Conservation (phyloP, 441 rosid genomes). For the Populus trichocarpa region DNA sequence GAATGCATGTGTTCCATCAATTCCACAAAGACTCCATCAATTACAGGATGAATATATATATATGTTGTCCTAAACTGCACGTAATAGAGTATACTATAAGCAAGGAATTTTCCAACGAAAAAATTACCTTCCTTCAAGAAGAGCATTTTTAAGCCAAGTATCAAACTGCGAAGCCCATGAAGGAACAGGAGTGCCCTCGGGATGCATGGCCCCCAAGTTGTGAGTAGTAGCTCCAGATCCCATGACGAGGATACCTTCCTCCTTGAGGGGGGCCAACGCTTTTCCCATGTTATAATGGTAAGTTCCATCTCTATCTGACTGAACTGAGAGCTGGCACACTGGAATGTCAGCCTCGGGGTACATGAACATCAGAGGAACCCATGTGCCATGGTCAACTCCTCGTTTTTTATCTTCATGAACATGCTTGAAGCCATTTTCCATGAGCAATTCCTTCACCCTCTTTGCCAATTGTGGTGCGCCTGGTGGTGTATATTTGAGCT, state of each 20-base stretch:
- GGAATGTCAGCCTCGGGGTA: slow-evolving; percentile 88
- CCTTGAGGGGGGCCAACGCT: slow-evolving; percentile 70
- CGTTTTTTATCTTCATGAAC: slow-evolving; percentile 62
- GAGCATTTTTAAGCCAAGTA: slow-evolving; percentile 74
- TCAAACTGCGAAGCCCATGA: slow-evolving; percentile 79
- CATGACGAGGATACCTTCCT: slow-evolving; percentile 78
- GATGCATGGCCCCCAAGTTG: slow-evolving; percentile 50
- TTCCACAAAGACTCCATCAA: too few relatives aligned
- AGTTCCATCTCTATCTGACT: slow-evolving; percentile 47
- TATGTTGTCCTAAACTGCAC: neutral
- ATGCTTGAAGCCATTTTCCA: slow-evolving; percentile 43
- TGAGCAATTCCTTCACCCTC: slow-evolving; percentile 68
- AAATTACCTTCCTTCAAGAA: slow-evolving; percentile 70
- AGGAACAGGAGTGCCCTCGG: slow-evolving; percentile 18
- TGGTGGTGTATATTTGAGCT: slow-evolving; percentile 86
- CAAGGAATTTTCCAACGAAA: neutral
- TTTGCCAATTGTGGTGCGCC: slow-evolving; percentile 82
- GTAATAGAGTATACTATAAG: neutral
- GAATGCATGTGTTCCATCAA: too few relatives aligned
- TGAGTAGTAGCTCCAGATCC: slow-evolving; percentile 87
- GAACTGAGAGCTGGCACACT: slow-evolving; percentile 82
- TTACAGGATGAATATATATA: neutral
- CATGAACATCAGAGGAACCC: slow-evolving; percentile 94
- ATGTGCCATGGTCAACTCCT: slow-evolving; percentile 93
- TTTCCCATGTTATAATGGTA: slow-evolving; percentile 84